Conservation (phyloP, 495 filamentous ascomycete species). For the Aspergillus bridgeri region DNA sequence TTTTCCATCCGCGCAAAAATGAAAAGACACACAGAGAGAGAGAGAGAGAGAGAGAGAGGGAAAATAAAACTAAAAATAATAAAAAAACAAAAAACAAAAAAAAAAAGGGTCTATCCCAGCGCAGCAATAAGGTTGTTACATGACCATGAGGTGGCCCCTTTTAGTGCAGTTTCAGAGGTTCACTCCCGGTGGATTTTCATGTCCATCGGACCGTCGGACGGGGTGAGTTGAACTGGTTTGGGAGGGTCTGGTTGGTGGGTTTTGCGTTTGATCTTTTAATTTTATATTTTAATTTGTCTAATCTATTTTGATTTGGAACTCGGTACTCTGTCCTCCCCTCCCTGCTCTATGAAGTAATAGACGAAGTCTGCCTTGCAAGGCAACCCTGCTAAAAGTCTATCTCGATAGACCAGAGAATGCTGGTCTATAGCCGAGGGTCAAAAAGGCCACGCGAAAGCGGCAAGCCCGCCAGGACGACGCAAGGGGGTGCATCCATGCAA, state of each 20-base stretch:
- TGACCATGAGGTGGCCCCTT: constrained; percentile 12
- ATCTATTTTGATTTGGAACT: too few relatives aligned
- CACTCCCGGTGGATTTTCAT: constrained; percentile 4
- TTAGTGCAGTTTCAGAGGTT: constrained; percentile 7
- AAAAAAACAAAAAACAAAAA: neutral
- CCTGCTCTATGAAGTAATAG: too few relatives aligned
- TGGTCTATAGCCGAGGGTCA: too few relatives aligned
- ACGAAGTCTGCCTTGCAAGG: neutral
- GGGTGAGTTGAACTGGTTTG: neutral
- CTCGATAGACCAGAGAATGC: too few relatives aligned
- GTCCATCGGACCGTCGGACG: constrained; percentile 3
- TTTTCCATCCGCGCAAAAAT: neutral
- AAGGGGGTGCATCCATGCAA: neutral
- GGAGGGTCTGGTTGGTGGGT: neutral
- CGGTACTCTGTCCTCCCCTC: too few relatives aligned
- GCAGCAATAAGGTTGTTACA: constrained; percentile 18
- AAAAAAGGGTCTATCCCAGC: constrained; percentile 4
- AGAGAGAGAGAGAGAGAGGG: neutral
- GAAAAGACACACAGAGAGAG: neutral
- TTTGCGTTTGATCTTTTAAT: neutral
- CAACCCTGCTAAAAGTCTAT: neutral
- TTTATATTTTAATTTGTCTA: too few relatives aligned
- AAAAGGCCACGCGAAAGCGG: neutral
- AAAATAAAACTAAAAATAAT: neutral
- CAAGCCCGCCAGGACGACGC: neutral